phyloP scores from a whole-genome alignment of 2,329 filamentous ascomycete genomes.

The Alternaria postmessia region DNA sequence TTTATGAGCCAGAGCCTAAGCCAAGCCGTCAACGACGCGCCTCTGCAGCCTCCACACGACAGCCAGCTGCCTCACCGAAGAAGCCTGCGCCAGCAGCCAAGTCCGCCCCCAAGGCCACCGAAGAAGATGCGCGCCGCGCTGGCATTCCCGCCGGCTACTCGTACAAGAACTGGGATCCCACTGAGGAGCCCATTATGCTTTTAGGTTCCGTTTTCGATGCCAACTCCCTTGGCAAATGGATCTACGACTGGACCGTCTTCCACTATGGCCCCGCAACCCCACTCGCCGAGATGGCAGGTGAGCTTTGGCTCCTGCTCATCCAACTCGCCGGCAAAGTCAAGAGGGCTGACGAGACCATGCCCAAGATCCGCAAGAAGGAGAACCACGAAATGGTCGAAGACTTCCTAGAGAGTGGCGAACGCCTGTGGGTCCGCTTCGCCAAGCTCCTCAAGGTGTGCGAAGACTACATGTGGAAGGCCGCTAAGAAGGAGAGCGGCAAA shows the following conservation, averaged over 20 bases:
- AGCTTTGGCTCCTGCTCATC: conserved; percentile 94
- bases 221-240: conserved; percentile 98
- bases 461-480: conserved; percentile 90
- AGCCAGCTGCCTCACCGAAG: conserved; percentile 48
- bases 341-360: conserved; percentile 80
- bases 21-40: conserved; percentile 62
- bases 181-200: conserved; percentile 90
- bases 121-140: conserved; percentile 69
- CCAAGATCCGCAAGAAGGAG: conserved; percentile 74
- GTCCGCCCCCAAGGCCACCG: conserved; percentile 61
- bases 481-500: conserved; percentile 69
- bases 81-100: conserved; percentile 43
- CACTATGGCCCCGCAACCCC: conserved; percentile 82
- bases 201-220: conserved; percentile 96
- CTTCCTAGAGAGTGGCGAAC: conserved; percentile 88
- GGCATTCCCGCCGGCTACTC: conserved; percentile 90
- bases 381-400: conserved; percentile 85
- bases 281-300: conserved; percentile 89
- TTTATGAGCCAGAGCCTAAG: conserved; percentile 54
- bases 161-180: conserved; percentile 97
- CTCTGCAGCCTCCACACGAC: conserved; percentile 62
- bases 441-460: conserved; percentile 90
- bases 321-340: conserved; percentile 94
- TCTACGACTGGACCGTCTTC: conserved; percentile 99
- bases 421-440: conserved; percentile 84